These are phyloP conservation scores for Raddia guianensis DNA, from an alignment of 176 grass and related monocot species.

Conservation along the genomic window DNA sequence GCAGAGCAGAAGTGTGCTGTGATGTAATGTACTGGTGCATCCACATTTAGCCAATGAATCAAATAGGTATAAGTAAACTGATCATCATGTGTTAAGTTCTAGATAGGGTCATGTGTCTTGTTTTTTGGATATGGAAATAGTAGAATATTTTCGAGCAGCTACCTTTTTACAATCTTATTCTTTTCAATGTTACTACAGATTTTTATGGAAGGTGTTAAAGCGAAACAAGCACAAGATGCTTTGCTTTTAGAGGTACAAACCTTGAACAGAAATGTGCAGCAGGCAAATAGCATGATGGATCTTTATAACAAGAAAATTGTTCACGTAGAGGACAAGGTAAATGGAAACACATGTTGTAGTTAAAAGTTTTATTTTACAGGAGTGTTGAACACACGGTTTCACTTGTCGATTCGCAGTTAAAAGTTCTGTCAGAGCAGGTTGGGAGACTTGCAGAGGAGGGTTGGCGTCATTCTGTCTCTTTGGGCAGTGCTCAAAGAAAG, in stretches of 20 bases:
- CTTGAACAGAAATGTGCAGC: constrained; percentile 64
- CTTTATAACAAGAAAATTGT: constrained; percentile 60
- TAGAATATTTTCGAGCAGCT: not conserved
- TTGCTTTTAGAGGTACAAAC: constrained; percentile 53
- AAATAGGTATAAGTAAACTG: not conserved
- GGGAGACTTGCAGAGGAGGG: constrained; percentile 66
- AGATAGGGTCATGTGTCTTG: not conserved
- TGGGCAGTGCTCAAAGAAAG: constrained; percentile 59
- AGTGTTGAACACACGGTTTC: constrained; percentile 25
- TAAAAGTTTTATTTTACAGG: not conserved
- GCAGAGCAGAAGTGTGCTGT: not conserved
- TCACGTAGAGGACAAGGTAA: constrained; percentile 74
- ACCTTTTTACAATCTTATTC: constrained; percentile 6
- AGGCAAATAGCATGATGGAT: constrained; percentile 65
- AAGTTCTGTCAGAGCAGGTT: constrained; percentile 64
- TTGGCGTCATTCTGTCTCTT: constrained; percentile 49
- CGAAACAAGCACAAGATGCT: constrained; percentile 56
- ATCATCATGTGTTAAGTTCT: not conserved
- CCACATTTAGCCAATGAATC: constrained; percentile 19
- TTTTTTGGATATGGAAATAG: not conserved
- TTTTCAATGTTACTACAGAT: constrained; percentile 52
- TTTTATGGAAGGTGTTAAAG: constrained; percentile 76
- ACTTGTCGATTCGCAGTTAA: constrained; percentile 55
- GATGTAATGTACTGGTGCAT: not conserved
- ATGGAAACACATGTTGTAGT: constrained; percentile 12